Evolutionary conservation across 345 rosid species (phyloP), one percentile per base, ranked within the genome.

Genomic region (Fremontodendron californicum): DNA sequence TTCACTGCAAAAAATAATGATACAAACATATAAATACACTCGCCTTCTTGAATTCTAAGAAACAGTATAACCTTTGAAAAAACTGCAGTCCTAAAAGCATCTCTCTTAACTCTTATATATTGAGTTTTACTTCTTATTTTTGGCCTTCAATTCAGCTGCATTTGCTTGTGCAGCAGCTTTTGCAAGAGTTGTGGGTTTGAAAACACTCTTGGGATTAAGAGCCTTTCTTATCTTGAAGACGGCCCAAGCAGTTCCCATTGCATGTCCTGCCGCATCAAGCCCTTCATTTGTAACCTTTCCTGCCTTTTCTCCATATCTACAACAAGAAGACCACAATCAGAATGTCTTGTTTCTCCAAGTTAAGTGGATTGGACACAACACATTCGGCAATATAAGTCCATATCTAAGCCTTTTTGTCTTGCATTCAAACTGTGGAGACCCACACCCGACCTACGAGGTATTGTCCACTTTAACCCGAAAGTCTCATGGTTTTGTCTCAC

Each of bases 171-270:
- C 90, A 49, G 93, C 96, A 31, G 93, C 90, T 74, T 91, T 93
- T 1, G 82, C 97, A 25, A 94, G 82, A 69, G 88, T 54, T 29
- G 97, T 79, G 60, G 98, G 92, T 79, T 89, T 93, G 65, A 92
- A 31, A 39, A 85, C 93, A 73, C 89, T 90, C 80, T 88, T 91
- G 0, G 97, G 98, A 78, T 93, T 93, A 35, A 94, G 76, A 25
- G 97, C 97, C 80, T 90, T 90, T 31, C 97, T 85, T 76, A 95
- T 87, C 91, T 95, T 95, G 80, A 95, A 93, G 75, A 91, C 97
- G 25, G 90, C 92, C 97, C 97, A 93, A n/a, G 98, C 99, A 29
- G 93, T 87, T 75, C 98, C 98, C 29, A 95, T 60, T 4, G 91
- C 98, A 72, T 90, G 93, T 49, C 99, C 99, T 29, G 99, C 98